Evolutionary conservation across 1,284 basidiomycete species (phyloP).

Genomic region (Cryptococcus sp.): DNA sequence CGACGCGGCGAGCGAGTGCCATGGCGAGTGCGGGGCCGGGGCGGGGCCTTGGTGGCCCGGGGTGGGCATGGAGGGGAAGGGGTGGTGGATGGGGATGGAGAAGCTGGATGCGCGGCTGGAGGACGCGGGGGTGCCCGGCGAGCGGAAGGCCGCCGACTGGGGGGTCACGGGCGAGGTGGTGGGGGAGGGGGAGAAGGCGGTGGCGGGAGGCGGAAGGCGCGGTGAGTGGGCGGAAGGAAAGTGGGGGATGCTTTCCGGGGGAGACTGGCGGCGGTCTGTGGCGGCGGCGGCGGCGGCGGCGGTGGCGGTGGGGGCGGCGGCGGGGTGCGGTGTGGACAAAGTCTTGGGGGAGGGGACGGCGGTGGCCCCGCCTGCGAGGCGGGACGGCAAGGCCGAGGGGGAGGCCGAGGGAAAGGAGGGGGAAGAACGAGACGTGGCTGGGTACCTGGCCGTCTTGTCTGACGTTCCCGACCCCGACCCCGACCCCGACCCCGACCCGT

Average conservation of each 20-base stretch:
- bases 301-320: background rate
- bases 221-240: conserved; percentile 25
- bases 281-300: conserved; percentile 9
- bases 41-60: background rate
- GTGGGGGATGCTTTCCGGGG: conserved; percentile 26
- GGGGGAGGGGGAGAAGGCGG: conserved; percentile 27
- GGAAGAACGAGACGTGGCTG: too few relatives aligned
- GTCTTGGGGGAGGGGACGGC: background rate
- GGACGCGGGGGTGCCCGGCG: conserved; percentile 12
- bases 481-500: too few relatives aligned
- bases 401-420: background rate
- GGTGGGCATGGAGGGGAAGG: conserved; percentile 5
- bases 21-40: conserved; percentile 39
- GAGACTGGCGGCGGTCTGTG: conserved; percentile 20
- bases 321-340: conserved; percentile 2
- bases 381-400: background rate
- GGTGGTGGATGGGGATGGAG: conserved; percentile 10
- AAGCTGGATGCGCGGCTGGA: conserved; percentile 7
- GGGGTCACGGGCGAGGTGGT: conserved; percentile 19
- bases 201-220: conserved; percentile 19
- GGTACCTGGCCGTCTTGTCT: too few relatives aligned
- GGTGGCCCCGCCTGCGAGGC: background rate
- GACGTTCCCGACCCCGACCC: too few relatives aligned
- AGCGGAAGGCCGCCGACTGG: conserved; percentile 15
- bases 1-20: conserved; percentile 43